Base-by-base conservation (phyloP, 2,329 filamentous ascomycete species). In the Chaetomiaceae sp. region DNA sequence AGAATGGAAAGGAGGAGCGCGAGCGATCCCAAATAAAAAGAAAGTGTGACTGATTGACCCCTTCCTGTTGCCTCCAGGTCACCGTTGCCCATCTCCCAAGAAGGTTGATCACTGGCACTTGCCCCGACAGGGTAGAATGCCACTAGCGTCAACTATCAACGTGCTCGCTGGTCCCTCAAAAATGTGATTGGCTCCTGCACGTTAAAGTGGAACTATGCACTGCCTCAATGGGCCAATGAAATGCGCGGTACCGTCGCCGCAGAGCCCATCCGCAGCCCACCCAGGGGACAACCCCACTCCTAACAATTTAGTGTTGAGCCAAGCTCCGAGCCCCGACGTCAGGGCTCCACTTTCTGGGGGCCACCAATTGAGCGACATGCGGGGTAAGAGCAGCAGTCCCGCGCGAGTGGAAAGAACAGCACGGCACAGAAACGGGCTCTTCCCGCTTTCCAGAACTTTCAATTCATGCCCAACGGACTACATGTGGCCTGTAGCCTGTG, bases 291-390 rank as follows among this genome's bases (percentile, higher is more conserved):
- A 43, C 37, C 38, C 53, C 53, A 23, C 43, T 29, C 25, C 51
- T 49, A 41, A 48, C 46, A 49, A 36, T 58, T 51, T 55, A 53
- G 36, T 50, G 52, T 27, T 16, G 48, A 51, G 48, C 52, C 47
- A 56, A 55, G 55, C 21, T 48, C 50, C 33, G 27, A n/a, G 23
- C 49, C 34, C 51, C 61, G 57, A 63, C 61, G 61, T 63, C 61
- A 63, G 53, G 52, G 53, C 45, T 36, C 61, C 60, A 61, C 58
- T 47, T 18, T 20, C 16, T 33, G 13, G 27, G 38, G 41, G 9
- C 33, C 30, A 38, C 53, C 53, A 53, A 57, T 52, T 40, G 40
- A 55, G 46, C 46, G 42, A 57, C 56, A 51, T 61, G 61, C 61
- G 61, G 61, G 61, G 60, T 62, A 63, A 53, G n/a, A n/a, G n/a